Conservation (phyloP, 164 flowering plant species). For the Aristolochia contorta region DNA sequence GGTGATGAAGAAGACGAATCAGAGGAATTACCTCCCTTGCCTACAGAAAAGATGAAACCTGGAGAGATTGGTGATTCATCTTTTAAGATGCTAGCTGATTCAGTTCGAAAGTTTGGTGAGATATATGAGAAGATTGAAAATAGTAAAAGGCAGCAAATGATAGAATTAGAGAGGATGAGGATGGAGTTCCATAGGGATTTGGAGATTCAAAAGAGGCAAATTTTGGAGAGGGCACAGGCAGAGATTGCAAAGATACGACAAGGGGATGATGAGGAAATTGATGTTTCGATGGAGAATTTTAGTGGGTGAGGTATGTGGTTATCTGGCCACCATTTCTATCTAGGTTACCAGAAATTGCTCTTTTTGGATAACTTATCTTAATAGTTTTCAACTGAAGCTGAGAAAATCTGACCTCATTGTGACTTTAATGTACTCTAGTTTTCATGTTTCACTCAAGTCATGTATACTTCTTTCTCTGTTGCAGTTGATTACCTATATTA, state of each 20-base stretch:
- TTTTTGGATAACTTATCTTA: no score
- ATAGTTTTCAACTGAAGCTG: no score
- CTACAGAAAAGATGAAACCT: slow-evolving; percentile 9
- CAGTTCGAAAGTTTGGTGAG: slow-evolving; percentile 69
- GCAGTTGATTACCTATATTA: no score
- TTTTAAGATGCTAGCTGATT: slow-evolving; percentile 54
- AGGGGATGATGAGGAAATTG: slow-evolving; percentile 38
- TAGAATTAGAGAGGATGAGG: slow-evolving; percentile 87
- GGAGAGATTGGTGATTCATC: slow-evolving; percentile 26
- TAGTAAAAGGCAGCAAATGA: slow-evolving; percentile 74
- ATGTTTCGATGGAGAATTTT: slow-evolving; percentile 28
- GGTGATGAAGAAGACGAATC: slow-evolving; percentile 30
- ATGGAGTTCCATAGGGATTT: slow-evolving; percentile 79
- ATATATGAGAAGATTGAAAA: slow-evolving; percentile 88
- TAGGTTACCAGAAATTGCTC: no score
- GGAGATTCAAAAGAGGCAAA: slow-evolving; percentile 74
- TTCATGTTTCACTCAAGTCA: no score
- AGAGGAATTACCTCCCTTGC: slow-evolving; percentile 58
- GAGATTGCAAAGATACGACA: slow-evolving; percentile 64
- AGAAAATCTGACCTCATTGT: no score
- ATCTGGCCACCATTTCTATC: background rate
- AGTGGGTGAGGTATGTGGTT: slow-evolving; percentile 19
- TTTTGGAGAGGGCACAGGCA: slow-evolving; percentile 67
- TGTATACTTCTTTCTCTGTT: no score
- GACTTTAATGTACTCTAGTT: no score